These are phyloP conservation scores for Lentinula lateritia DNA, from an alignment of 768 basidiomycete genomes.

Conservation along the genomic window DNA sequence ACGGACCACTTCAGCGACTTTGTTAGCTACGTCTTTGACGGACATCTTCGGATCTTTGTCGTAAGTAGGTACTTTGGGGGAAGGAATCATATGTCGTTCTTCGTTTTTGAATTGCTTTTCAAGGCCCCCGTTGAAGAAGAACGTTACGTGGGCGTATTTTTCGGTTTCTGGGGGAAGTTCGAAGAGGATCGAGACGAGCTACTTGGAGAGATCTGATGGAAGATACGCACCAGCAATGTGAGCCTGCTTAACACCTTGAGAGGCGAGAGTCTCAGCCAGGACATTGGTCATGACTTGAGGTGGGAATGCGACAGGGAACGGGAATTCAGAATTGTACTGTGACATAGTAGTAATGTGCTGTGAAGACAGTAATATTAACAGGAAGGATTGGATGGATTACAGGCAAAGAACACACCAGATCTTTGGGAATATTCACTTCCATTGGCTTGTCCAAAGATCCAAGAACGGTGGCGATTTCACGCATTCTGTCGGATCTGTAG, in stretches of 20 bases:
- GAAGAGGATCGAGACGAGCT: background rate
- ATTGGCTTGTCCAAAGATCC: conserved; percentile 81
- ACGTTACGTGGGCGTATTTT: conserved; percentile 96
- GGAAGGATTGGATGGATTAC: too few species aligned
- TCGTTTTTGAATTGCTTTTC: conserved; percentile 87
- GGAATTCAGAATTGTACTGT: conserved; percentile 85
- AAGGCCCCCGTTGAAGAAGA: conserved; percentile 97
- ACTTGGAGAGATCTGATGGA: background rate
- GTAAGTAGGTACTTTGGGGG: conserved; percentile 93
- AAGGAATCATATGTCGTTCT: conserved; percentile 83
- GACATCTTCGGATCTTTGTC: conserved; percentile 90
- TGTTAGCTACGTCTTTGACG: conserved; percentile 82
- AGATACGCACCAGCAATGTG: conserved; percentile 69
- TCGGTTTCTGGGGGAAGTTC: conserved; percentile 67
- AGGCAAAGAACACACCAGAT: conserved; percentile 50
- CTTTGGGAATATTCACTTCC: conserved; percentile 74
- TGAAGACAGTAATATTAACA: background rate
- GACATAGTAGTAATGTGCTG: conserved; percentile 93
- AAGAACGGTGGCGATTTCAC: conserved; percentile 80
- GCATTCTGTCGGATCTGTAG: conserved; percentile 95
- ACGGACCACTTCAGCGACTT: conserved; percentile 83
- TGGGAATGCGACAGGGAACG: conserved; percentile 89
- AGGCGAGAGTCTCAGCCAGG: conserved; percentile 85
- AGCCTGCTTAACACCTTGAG: conserved; percentile 75
- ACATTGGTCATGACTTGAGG: conserved; percentile 93